A percentile compares a stretch with the other conserved stretches of the same genome.
phyloP scores from a whole-genome alignment of 805 yeast species.

The Hagleromyces aurorensis region DNA sequence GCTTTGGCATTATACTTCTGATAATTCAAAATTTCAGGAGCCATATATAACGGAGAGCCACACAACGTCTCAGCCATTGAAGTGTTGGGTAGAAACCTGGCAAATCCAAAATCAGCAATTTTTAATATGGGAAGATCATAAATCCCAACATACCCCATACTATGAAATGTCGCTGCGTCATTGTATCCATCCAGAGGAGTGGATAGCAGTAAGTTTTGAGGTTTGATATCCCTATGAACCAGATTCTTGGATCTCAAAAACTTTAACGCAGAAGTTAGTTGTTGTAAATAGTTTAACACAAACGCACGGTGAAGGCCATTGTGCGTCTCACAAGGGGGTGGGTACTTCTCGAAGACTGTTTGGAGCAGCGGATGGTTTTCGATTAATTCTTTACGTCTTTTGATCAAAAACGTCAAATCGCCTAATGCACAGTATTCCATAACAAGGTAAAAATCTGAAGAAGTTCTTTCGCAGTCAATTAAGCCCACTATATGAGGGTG shows the following conservation, averaged over 20 bases:
- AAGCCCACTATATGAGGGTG: slow-evolving; percentile 91
- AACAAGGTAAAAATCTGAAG: slow-evolving; percentile 72
- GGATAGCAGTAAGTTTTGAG: slow-evolving; percentile 66
- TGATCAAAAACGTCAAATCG: slow-evolving; percentile 81
- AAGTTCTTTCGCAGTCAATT: slow-evolving; percentile 73
- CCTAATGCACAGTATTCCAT: slow-evolving; percentile 98
- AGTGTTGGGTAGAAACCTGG: slow-evolving; percentile 86
- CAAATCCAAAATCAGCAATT: slow-evolving; percentile 97
- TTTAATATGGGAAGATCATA: slow-evolving; percentile 88
- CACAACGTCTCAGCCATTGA: slow-evolving; percentile 95
- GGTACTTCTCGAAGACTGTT: slow-evolving; percentile 70
- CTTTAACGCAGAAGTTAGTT: slow-evolving; percentile 73
- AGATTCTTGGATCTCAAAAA: slow-evolving; percentile 77
- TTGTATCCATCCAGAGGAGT: slow-evolving; percentile 57
- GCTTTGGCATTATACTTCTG: slow-evolving; percentile 97
- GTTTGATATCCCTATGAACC: slow-evolving; percentile 89
- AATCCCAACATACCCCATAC: slow-evolving; percentile 58
- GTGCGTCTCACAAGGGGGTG: slow-evolving; percentile 62
- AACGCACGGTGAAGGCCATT: slow-evolving; percentile 75
- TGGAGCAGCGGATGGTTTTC: slow-evolving; percentile 72
- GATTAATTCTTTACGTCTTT: slow-evolving; percentile 62
- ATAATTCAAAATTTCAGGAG: slow-evolving; percentile 90
- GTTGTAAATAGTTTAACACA: slow-evolving; percentile 79
- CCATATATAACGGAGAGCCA: slow-evolving; percentile 98
- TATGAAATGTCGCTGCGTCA: slow-evolving; percentile 50